A percentile compares a stretch with the other conserved stretches of the same genome.
phyloP scores from a whole-genome alignment of 2,329 filamentous ascomycete species.

The Colletotrichum coccodes region DNA sequence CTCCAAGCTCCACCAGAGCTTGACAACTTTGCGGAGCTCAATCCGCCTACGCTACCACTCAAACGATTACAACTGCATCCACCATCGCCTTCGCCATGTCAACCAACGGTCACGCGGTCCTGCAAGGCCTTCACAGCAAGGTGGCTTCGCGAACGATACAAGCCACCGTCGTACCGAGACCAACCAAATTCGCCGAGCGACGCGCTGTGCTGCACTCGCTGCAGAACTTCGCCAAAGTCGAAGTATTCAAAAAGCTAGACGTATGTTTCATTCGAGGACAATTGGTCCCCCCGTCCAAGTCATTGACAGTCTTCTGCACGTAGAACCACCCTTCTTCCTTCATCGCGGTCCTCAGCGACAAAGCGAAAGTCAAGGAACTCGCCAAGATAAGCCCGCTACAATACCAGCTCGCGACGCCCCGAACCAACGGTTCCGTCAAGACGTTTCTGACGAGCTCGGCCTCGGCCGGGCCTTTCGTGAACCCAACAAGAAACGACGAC shows the following conservation, averaged over 20 bases:
- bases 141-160: slow-evolving; percentile 52
- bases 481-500: neutral
- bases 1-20: slow-evolving; percentile 16
- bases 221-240: slow-evolving; percentile 59
- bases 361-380: slow-evolving; percentile 50
- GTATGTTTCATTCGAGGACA: slow-evolving; percentile 36
- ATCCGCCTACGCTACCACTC: neutral
- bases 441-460: slow-evolving; percentile 42
- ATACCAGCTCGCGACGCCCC: slow-evolving; percentile 51
- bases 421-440: slow-evolving; percentile 37
- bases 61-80: neutral
- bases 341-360: slow-evolving; percentile 57
- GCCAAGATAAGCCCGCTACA: slow-evolving; percentile 57
- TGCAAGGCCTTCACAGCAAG: slow-evolving; percentile 22
- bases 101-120: slow-evolving; percentile 8
- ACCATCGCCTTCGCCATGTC: slow-evolving; percentile 13
- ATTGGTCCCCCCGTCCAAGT: neutral
- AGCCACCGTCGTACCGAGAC: slow-evolving; percentile 61
- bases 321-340: slow-evolving; percentile 61
- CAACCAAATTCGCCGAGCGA: slow-evolving; percentile 63
- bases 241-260: slow-evolving; percentile 62
- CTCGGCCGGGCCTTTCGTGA: slow-evolving; percentile 24
- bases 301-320: neutral
- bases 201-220: slow-evolving; percentile 64
- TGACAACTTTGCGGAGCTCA: slow-evolving; percentile 10